A percentile compares a stretch with the other conserved stretches of the same genome.
Evolutionary conservation across 331 rosid species (phyloP).

Genomic region (Quercus lobata): DNA sequence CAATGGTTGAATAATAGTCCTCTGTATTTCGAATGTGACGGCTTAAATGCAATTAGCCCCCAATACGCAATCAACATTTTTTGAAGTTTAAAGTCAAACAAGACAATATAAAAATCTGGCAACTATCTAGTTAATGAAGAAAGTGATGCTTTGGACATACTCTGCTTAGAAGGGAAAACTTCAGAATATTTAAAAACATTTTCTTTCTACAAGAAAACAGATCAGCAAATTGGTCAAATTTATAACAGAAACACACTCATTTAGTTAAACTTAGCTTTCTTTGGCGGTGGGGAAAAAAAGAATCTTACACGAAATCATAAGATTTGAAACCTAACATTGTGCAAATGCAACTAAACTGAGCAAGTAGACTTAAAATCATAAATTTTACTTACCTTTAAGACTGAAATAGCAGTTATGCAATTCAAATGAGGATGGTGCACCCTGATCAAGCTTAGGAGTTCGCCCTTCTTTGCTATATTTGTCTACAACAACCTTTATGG

Average conservation of each 20-base stretch:
- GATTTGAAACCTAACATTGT: background rate
- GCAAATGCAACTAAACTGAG: background rate
- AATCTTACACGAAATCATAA: background rate
- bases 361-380: background rate
- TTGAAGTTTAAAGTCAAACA: background rate
- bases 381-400: conserved; percentile 54
- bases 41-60: background rate
- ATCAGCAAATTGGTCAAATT: background rate
- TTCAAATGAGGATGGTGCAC: conserved; percentile 44
- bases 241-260: background rate
- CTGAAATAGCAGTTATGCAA: conserved; percentile 83
- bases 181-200: background rate
- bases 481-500: conserved; percentile 54
- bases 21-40: background rate
- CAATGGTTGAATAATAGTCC: too few species aligned
- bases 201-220: background rate
- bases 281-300: background rate
- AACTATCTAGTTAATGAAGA: background rate
- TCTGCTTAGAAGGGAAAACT: background rate
- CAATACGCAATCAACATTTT: background rate
- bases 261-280: background rate
- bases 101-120: background rate
- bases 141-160: background rate
- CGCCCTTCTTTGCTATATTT: conserved; percentile 75
- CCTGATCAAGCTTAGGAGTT: conserved; percentile 50